These are phyloP conservation scores for Komagataella phaffii DNA, from an alignment of 805 yeast genomes.

Conservation along the genomic window DNA sequence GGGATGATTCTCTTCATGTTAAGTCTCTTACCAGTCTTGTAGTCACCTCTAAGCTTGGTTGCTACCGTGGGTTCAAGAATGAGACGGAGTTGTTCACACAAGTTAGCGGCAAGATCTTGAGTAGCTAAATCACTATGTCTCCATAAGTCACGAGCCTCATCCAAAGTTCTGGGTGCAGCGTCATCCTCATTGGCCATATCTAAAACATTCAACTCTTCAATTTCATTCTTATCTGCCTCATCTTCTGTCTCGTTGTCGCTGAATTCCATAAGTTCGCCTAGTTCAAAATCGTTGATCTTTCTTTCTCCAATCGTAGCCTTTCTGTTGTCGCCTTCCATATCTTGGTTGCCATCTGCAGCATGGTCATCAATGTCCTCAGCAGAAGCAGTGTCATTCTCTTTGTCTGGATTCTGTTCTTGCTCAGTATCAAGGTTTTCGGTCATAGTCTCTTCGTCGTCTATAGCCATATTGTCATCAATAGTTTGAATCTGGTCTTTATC, in stretches of 20 bases:
- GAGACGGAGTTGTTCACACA: slow-evolving; percentile 85
- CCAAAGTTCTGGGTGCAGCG: slow-evolving; percentile 35
- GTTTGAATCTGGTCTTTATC: slow-evolving; percentile 65
- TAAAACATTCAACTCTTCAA: slow-evolving; percentile 7
- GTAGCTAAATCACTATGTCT: slow-evolving; percentile 71
- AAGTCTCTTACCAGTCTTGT: slow-evolving; percentile 91
- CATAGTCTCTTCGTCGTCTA: slow-evolving; percentile 49
- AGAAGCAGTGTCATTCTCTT: slow-evolving; percentile 16
- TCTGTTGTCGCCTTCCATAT: slow-evolving; percentile 11
- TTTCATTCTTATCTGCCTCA: slow-evolving; percentile 12
- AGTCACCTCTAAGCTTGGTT: slow-evolving; percentile 91
- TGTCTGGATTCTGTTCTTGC: slow-evolving; percentile 18
- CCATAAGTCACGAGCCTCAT: slow-evolving; percentile 74
- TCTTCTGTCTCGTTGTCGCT: slow-evolving; percentile 18
- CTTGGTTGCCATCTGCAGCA: slow-evolving; percentile 17
- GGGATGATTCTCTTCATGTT: slow-evolving; percentile 97
- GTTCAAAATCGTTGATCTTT: slow-evolving; percentile 26
- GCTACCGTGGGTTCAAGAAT: slow-evolving; percentile 93
- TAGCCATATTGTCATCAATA: slow-evolving; percentile 69
- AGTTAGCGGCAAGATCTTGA: slow-evolving; percentile 71
- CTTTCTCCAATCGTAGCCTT: slow-evolving; percentile 19
- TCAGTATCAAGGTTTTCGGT: slow-evolving; percentile 10
- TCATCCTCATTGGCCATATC: slow-evolving; percentile 12
- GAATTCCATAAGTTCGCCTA: slow-evolving; percentile 10
- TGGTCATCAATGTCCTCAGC: slow-evolving; percentile 12